These are phyloP conservation scores for Aureobasidium sp. DNA, from an alignment of 2,329 filamentous ascomycete genomes.

Conservation along the genomic window DNA sequence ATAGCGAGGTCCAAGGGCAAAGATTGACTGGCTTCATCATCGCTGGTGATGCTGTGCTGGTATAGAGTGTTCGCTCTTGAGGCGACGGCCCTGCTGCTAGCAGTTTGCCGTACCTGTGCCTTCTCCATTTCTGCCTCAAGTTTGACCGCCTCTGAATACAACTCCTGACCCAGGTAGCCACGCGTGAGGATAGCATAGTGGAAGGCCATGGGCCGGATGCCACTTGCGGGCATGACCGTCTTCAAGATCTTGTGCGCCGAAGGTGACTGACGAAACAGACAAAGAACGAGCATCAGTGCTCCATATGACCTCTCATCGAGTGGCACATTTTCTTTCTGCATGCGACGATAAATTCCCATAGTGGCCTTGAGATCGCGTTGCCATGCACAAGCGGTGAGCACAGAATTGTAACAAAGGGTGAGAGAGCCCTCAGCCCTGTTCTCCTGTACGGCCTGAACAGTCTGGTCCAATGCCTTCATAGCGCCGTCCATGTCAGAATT, in stretches of 20 bases:
- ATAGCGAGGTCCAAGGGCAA: slow-evolving; percentile 40
- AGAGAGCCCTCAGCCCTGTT: slow-evolving; percentile 55
- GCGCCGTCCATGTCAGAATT: slow-evolving; percentile 52
- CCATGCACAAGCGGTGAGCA: slow-evolving; percentile 75
- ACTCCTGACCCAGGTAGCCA: slow-evolving; percentile 48
- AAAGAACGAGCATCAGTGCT: slow-evolving; percentile 66
- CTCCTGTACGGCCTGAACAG: slow-evolving; percentile 48
- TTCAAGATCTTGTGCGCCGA: slow-evolving; percentile 61
- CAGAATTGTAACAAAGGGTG: slow-evolving; percentile 79
- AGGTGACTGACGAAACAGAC: slow-evolving; percentile 57
- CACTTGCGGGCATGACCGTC: slow-evolving; percentile 55
- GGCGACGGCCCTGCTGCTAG: slow-evolving; percentile 49
- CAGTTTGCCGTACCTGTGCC: slow-evolving; percentile 42
- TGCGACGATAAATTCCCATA: slow-evolving; percentile 59
- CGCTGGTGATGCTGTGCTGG: slow-evolving; percentile 30
- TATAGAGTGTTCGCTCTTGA: slow-evolving; percentile 37
- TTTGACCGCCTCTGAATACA: slow-evolving; percentile 54
- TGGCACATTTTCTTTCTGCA: slow-evolving; percentile 57
- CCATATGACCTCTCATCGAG: slow-evolving; percentile 66
- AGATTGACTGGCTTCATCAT: neutral
- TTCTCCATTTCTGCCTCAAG: slow-evolving; percentile 52
- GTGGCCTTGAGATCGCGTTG: slow-evolving; percentile 64
- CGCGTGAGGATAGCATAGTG: slow-evolving; percentile 62
- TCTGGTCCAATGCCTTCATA: slow-evolving; percentile 60
- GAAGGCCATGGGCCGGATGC: slow-evolving; percentile 48